phyloP scores from a whole-genome alignment of 2,329 filamentous ascomycete genomes.

The Talaromyces amestolkiae region DNA sequence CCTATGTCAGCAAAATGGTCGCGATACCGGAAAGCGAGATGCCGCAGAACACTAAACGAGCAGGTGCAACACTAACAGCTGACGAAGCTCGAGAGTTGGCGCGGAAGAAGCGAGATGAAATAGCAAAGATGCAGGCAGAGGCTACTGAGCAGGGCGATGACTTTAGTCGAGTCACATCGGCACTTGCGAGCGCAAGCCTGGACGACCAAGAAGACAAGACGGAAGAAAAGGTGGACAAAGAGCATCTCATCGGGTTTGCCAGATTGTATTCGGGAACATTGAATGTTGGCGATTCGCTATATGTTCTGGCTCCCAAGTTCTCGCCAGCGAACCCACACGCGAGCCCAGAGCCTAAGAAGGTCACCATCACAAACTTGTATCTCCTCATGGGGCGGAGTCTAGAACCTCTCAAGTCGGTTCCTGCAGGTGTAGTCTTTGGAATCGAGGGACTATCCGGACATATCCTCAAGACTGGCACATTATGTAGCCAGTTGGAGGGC shows the following conservation, averaged over 20 bases:
- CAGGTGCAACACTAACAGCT: constrained; percentile 69
- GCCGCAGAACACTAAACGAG: constrained; percentile 73
- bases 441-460: constrained; percentile 89
- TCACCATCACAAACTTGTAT: constrained; percentile 84
- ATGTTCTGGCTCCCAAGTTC: constrained; percentile 91
- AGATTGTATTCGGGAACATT: constrained; percentile 88
- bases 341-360: constrained; percentile 71
- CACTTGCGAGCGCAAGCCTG: constrained; percentile 61
- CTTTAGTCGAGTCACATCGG: constrained; percentile 57
- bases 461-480: constrained; percentile 91
- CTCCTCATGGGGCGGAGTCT: constrained; percentile 92
- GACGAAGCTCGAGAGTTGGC: constrained; percentile 89
- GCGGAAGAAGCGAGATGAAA: constrained; percentile 82
- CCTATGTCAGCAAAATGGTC: constrained; percentile 98
- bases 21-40: constrained; percentile 90
- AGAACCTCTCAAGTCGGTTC: constrained; percentile 77
- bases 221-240: constrained; percentile 66
- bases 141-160: constrained; percentile 47
- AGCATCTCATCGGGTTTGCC: constrained; percentile 92
- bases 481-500: constrained; percentile 83
- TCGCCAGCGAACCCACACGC: constrained; percentile 73
- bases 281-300: constrained; percentile 84
- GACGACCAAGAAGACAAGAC: constrained; percentile 53
- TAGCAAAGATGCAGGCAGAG: constrained; percentile 72
- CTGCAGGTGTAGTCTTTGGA: constrained; percentile 91